Base-by-base conservation (phyloP, 495 filamentous ascomycete genomes). In the Lentithecium fluviatile region DNA sequence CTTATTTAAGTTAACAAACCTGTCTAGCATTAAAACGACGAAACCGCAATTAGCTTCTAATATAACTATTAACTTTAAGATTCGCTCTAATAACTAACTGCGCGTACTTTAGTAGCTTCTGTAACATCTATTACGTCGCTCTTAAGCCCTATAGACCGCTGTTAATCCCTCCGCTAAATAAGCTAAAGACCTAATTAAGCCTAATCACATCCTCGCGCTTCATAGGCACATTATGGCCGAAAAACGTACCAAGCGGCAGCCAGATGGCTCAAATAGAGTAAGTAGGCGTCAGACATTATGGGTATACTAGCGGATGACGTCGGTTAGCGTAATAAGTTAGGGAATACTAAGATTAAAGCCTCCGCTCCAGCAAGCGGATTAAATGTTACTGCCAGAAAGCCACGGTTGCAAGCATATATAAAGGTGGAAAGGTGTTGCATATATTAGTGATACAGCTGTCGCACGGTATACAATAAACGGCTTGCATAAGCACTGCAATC, bases 311-410 rank as follows among this genome's bases (percentile, higher is more conserved):
- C 24, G 24, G 48, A 52, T 20, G 48, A 2, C 21, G 23, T 5
- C 12, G 36, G 42, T 54, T 54, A 36, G 36, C 12, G 23, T 42
- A 12, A 54, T 40, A 25, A 54, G 34, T 24, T 25, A 54, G 20
- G 11, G 51, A 50, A 50, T 50, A 24, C n/a, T 32, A n/a, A 42
- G 11, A 15, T 38, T 38, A 15, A 38, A 38, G 36, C 36, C 36
- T 38, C 36, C 36, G 51, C 51, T 54, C 34, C 24, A 37, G 48
- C 48, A 52, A 52, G 48, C 24, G 48, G 48, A 34, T 52, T 32
- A 7, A 34, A 29, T 52, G 48, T 20, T 29, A 52, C 48, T 34
- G 29, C 25, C 48, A 52, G 48, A 32, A 52, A 32, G 48, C 24
- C 48, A 26, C 19, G 7, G 46, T 50, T 50, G 46, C 46, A n/a